Percentiles rank a stretch among this genome's conserved stretches.
phyloP scores from a whole-genome alignment of 305 asterid species.

The Stenogyne calaminthoides region DNA sequence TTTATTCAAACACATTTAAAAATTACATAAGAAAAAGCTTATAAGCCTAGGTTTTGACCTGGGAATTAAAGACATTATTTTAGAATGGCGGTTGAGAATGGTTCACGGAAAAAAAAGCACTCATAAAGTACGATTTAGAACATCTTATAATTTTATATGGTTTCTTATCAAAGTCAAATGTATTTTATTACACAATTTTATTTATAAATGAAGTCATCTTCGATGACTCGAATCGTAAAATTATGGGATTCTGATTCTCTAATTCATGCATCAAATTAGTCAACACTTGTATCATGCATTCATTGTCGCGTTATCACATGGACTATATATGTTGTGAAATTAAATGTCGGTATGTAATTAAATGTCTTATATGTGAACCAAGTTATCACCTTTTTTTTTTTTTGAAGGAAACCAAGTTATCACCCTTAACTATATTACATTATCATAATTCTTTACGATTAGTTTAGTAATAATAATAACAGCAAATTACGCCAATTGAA shows the following conservation, averaged over 20 bases:
- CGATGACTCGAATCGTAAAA: not conserved
- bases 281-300: slow-evolving; percentile 1
- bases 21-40: not conserved
- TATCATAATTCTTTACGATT: too few species aligned
- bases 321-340: not conserved
- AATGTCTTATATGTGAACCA: too few species aligned
- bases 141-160: not conserved
- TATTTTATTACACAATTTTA: not conserved
- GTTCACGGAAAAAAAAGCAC: slow-evolving; percentile 15
- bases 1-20: too few species aligned
- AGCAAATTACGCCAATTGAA: too few species aligned
- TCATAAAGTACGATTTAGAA: slow-evolving; percentile 24
- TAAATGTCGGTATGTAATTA: not conserved
- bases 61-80: slow-evolving; percentile 3
- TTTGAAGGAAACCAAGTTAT: too few species aligned
- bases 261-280: not conserved
- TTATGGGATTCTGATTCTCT: not conserved
- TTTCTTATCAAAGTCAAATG: slow-evolving; percentile 26
- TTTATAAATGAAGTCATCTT: not conserved
- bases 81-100: slow-evolving; percentile 6
- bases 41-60: not conserved
- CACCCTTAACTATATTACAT: too few species aligned
- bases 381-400: too few species aligned
- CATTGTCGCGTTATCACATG: not conserved
- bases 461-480: too few species aligned